Evolutionary conservation across 2,329 filamentous ascomycete genomes (phyloP), one percentile per base, ranked within the genome.

Genomic region (Penicillium sp.): DNA sequence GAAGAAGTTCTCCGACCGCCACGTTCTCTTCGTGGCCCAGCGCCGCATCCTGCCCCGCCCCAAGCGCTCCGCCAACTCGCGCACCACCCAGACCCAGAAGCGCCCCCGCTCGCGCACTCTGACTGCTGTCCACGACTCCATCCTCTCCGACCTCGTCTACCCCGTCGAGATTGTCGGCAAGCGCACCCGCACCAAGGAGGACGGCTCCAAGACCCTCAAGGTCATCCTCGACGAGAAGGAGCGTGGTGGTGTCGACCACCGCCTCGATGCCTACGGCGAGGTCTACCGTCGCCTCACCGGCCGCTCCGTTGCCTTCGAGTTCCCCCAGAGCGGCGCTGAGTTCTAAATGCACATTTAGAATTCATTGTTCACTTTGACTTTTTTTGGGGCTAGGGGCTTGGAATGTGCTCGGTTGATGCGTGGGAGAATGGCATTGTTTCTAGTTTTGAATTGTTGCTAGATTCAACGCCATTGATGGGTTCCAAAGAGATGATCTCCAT

Each of bases 1-100:
- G 90, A 99, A 99, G 92, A 99, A 99, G 86, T 99, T 99, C 91
- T 97, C 94, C 69, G 94, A 99, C 87, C 94, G 94, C 83, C 94
- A 99, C 83, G 94, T 99, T 81, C 86, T 99, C 81, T 92, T 99
- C 88, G 89, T 99, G 75, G 94, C 94, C 74, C 95, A 93, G 77
- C 94, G 94, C 87, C 94, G 94, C 82, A 99, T 99, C 77, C 87
- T 99, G 65, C 93, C 94, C 80, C 92, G 93, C 81, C 94, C 94
- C 81, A 97, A 97, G 91, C 93, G 93, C 80, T 96, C 92, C 80
- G 91, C 89, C 85, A 93, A 92, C 84, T 91, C 89, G 71, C 93
- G 94, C 86, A 93, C 93, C 84, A 91, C 85, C 78, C 93, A 94
- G 83, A 97, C 88, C 77, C 94, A 99, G 88, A 97, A 97, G 92